Evolutionary conservation across 169 alveolate genomes (phyloP).

Genomic region (Plasmodium falciparum): DNA sequence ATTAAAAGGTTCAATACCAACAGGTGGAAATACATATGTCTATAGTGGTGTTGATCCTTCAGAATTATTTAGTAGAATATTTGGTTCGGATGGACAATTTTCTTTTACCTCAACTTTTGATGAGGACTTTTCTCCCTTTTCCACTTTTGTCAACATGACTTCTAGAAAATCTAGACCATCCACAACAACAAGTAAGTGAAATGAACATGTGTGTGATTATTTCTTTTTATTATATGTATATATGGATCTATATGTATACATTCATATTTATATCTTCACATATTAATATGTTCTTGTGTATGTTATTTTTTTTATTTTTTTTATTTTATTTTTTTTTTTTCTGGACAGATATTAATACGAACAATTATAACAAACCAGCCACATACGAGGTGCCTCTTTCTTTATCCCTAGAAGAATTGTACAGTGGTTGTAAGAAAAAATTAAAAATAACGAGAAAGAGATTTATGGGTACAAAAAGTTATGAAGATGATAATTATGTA

Average conservation of each 20-base stretch:
- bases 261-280: not conserved
- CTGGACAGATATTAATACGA: constrained; percentile 40
- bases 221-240: not conserved
- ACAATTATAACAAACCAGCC: constrained; percentile 77
- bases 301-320: not conserved
- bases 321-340: not conserved
- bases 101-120: constrained; percentile 83
- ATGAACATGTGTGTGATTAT: not conserved
- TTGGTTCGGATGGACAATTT: constrained; percentile 87
- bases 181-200: constrained; percentile 40
- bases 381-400: constrained; percentile 89
- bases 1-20: constrained; percentile 90
- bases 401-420: constrained; percentile 86
- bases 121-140: constrained; percentile 83
- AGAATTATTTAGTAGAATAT: constrained; percentile 87
- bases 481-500: constrained; percentile 89
- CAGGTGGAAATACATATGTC: constrained; percentile 49
- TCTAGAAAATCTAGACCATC: constrained; percentile 79
- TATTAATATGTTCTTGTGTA: not conserved
- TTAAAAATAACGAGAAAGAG: constrained; percentile 90
- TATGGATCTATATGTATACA: not conserved
- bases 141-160: constrained; percentile 84
- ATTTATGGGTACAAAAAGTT: constrained; percentile 82
- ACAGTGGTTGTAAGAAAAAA: constrained; percentile 86
- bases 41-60: constrained; percentile 89